These are phyloP conservation scores for Globisporangium nodosum DNA, from an alignment of 352 stramenopile species.

Conservation along the genomic window DNA sequence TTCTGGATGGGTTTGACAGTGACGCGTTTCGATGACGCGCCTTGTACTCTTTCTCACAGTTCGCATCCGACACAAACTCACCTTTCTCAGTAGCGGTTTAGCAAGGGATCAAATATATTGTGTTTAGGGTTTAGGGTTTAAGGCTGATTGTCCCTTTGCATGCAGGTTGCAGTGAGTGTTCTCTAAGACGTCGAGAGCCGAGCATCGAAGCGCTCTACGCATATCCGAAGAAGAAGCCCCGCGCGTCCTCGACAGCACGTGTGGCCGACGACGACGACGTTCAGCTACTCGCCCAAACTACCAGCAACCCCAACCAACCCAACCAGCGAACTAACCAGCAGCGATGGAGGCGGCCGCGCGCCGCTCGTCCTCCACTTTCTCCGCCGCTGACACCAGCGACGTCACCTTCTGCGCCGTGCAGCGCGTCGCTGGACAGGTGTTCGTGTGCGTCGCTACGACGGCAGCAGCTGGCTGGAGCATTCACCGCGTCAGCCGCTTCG, in stretches of 20 bases:
- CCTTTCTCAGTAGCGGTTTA: background rate
- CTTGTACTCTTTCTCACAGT: background rate
- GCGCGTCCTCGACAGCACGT: too few relatives aligned
- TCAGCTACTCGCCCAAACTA: background rate
- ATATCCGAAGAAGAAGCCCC: too few relatives aligned
- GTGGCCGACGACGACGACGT: too few relatives aligned
- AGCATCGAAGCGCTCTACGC: too few relatives aligned
- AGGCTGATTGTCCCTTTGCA: too few relatives aligned
- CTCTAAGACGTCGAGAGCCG: too few relatives aligned
- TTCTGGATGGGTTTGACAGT: background rate
- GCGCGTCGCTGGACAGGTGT: slow-evolving; percentile 39
- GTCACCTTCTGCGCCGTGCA: slow-evolving; percentile 66
- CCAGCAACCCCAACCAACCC: background rate
- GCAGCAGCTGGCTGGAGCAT: slow-evolving; percentile 36
- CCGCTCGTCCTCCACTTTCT: background rate
- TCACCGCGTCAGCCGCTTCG: slow-evolving; percentile 56
- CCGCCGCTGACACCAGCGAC: slow-evolving; percentile 15
- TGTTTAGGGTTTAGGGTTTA: too few relatives aligned
- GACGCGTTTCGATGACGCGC: background rate
- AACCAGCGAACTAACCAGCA: background rate
- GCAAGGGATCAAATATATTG: too few relatives aligned
- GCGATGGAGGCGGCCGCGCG: background rate
- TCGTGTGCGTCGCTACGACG: slow-evolving; percentile 54
- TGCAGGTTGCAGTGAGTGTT: too few relatives aligned
- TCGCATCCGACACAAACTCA: background rate